phyloP scores from a whole-genome alignment of 1,284 basidiomycete species.

The Amylostereum areolatum region DNA sequence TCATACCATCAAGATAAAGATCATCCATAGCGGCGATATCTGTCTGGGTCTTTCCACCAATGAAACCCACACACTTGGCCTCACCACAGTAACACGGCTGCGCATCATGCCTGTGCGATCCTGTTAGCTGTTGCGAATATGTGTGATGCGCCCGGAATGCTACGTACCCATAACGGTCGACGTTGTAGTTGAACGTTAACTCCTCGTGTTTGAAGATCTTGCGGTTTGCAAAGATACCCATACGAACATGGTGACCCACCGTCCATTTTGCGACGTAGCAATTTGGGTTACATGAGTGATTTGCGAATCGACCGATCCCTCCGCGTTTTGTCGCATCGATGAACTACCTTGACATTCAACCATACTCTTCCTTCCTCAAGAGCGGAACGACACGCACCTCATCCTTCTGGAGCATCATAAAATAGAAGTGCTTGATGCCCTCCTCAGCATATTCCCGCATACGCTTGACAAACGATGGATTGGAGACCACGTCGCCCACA shows the following conservation, averaged over 20 bases:
- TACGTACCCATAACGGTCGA: constrained; percentile 94
- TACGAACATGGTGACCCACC: constrained; percentile 84
- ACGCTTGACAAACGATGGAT: constrained; percentile 83
- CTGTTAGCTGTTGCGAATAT: neutral
- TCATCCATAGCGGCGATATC: constrained; percentile 94
- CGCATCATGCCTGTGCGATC: constrained; percentile 73
- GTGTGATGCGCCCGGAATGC: neutral
- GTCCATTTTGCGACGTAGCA: constrained; percentile 99
- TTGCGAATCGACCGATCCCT: constrained; percentile 94
- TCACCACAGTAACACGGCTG: constrained; percentile 97
- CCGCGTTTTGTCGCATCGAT: constrained; percentile 98
- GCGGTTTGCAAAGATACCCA: constrained; percentile 97
- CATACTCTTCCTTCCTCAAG: no score
- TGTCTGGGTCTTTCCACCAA: constrained; percentile 98
- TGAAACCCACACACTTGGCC: constrained; percentile 90
- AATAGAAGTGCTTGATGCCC: constrained; percentile 96
- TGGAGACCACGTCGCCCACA: constrained; percentile 92
- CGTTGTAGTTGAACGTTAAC: constrained; percentile 99
- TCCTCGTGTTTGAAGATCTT: constrained; percentile 83
- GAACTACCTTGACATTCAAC: constrained; percentile 49
- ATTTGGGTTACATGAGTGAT: constrained; percentile 98
- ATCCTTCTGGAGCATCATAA: constrained; percentile 99
- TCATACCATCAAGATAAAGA: constrained; percentile 85
- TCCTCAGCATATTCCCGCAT: constrained; percentile 94
- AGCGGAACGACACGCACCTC: constrained; percentile 53